These are phyloP conservation scores for Russula olivacea DNA, from an alignment of 768 basidiomycete species.

Conservation along the genomic window DNA sequence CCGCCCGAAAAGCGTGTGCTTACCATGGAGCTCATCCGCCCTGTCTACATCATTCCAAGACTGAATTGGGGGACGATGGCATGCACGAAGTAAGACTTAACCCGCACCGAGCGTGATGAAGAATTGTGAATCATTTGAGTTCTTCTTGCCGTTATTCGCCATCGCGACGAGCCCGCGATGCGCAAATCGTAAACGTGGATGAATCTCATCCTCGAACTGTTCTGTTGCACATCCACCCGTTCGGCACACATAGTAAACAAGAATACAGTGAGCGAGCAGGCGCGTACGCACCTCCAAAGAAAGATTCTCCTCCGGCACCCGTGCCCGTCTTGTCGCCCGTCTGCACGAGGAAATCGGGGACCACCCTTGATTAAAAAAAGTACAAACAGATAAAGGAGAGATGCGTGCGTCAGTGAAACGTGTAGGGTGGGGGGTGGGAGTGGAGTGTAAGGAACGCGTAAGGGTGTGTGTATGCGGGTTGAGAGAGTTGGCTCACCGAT, in stretches of 20 bases:
- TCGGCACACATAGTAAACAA: neutral
- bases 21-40: constrained; percentile 89
- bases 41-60: constrained; percentile 46
- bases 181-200: constrained; percentile 81
- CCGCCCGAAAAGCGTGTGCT: constrained; percentile 93
- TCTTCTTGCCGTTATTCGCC: constrained; percentile 84
- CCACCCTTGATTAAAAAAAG: constrained; percentile 44
- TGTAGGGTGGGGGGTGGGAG: neutral
- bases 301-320: constrained; percentile 88
- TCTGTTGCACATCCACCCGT: constrained; percentile 38
- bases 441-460: neutral
- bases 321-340: constrained; percentile 92
- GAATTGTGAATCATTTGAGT: constrained; percentile 93
- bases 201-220: constrained; percentile 91
- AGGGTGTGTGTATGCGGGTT: too few relatives aligned
- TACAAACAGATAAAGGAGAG: neutral
- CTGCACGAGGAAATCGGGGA: constrained; percentile 89
- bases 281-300: constrained; percentile 68
- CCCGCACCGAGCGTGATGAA: constrained; percentile 82
- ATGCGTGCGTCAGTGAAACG: neutral
- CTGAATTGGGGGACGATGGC: neutral
- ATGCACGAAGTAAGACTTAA: neutral
- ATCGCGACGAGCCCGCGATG: constrained; percentile 91
- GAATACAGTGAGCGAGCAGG: neutral
- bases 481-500: constrained; percentile 48